phyloP scores from a whole-genome alignment of 305 asterid genomes.

The Stenogyne calaminthoides region DNA sequence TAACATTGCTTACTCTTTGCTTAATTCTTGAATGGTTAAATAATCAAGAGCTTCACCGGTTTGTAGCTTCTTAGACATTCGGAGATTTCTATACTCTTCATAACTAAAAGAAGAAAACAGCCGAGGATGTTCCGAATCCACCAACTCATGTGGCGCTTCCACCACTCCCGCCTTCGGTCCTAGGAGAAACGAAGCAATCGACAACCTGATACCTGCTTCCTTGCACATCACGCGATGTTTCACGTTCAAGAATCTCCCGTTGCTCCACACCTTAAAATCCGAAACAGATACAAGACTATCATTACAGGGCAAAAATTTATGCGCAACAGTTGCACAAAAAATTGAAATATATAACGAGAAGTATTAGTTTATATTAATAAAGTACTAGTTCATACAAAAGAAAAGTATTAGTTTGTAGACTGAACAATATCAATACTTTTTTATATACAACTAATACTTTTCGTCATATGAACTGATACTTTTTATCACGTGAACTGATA shows the following conservation, averaged over 20 bases:
- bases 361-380: too few relatives aligned
- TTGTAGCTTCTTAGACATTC: conserved; percentile 39
- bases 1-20: background rate
- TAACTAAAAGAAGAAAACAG: conserved; percentile 44
- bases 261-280: conserved; percentile 63
- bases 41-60: conserved; percentile 53
- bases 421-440: too few relatives aligned
- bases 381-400: too few relatives aligned
- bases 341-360: too few relatives aligned
- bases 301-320: too few relatives aligned
- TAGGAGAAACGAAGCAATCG: conserved; percentile 61
- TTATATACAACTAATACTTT: too few relatives aligned
- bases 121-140: conserved; percentile 56
- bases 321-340: too few relatives aligned
- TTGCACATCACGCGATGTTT: conserved; percentile 67
- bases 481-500: too few relatives aligned
- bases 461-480: too few relatives aligned
- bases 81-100: conserved; percentile 49
- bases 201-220: conserved; percentile 51
- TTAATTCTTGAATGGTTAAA: conserved; percentile 22
- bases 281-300: background rate
- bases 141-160: conserved; percentile 50
- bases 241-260: conserved; percentile 66
- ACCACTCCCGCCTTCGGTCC: conserved; percentile 53
- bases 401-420: too few relatives aligned